These are phyloP conservation scores for Cryptosporidium sp. DNA, from an alignment of 169 alveolate species.

Conservation along the genomic window DNA sequence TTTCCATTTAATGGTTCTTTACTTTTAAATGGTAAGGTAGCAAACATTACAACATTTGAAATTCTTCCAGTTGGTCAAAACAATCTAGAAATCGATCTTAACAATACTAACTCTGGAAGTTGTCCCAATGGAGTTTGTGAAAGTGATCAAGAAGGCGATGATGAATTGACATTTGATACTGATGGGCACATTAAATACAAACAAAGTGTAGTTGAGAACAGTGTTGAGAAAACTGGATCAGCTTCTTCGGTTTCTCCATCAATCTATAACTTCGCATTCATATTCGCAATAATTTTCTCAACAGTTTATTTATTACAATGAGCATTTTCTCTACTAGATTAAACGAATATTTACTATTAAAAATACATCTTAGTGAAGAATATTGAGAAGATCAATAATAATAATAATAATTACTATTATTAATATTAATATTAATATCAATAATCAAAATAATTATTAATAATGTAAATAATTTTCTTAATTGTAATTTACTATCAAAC, in stretches of 20 bases:
- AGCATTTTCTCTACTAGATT: background rate
- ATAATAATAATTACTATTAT: too few relatives aligned
- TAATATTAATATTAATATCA: too few relatives aligned
- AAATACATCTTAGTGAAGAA: background rate
- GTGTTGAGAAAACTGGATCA: background rate
- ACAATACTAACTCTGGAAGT: slow-evolving; percentile 37
- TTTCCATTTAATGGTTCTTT: slow-evolving; percentile 9
- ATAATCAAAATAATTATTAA: too few relatives aligned
- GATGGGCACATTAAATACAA: slow-evolving; percentile 13
- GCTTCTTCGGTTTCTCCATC: background rate
- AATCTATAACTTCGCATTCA: slow-evolving; percentile 1
- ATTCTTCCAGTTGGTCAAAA: slow-evolving; percentile 50
- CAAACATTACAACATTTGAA: slow-evolving; percentile 57
- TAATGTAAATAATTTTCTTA: too few relatives aligned
- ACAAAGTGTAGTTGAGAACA: background rate
- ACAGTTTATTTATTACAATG: slow-evolving; percentile 15
- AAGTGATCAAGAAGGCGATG: slow-evolving; percentile 52
- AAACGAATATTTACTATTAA: background rate
- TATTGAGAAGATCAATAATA: too few relatives aligned
- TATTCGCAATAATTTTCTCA: background rate
- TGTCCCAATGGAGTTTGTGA: slow-evolving; percentile 75
- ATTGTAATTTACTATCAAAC: too few relatives aligned
- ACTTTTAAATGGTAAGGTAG: slow-evolving; percentile 23
- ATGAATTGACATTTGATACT: slow-evolving; percentile 14
- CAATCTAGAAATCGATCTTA: slow-evolving; percentile 21